A percentile compares a stretch with the other conserved stretches of the same genome.
phyloP scores from a whole-genome alignment of 495 filamentous ascomycete species.

The Tricharina praecox region DNA sequence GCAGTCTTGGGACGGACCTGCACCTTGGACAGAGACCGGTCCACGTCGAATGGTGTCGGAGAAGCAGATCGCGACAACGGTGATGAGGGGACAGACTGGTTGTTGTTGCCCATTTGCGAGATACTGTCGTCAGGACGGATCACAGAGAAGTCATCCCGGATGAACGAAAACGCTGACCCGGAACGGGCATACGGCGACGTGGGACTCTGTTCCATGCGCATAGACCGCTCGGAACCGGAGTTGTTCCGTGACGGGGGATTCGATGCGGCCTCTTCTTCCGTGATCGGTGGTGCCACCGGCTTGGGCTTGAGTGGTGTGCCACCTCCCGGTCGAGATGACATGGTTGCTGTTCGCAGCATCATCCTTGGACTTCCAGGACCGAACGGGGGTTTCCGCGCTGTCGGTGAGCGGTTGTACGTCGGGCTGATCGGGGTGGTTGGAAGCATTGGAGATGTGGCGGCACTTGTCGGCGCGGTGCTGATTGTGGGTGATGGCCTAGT shows the following conservation, averaged over 20 bases:
- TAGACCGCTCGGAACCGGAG: not conserved
- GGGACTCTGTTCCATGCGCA: not conserved
- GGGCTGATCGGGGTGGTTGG: not conserved
- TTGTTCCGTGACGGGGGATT: not conserved
- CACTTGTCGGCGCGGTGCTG: constrained; percentile 7
- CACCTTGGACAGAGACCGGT: constrained; percentile 1
- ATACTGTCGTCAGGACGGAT: constrained; percentile 2
- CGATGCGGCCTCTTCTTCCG: not conserved
- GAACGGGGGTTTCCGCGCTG: constrained; percentile 3
- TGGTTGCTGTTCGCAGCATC: constrained; percentile 6
- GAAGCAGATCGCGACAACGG: not conserved
- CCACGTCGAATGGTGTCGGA: constrained; percentile 6
- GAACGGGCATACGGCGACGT: not conserved
- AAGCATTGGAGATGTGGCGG: not conserved
- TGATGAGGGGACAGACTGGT: not conserved
- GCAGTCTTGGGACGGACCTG: not conserved
- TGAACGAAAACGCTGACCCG: constrained; percentile 1
- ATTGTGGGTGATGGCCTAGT: constrained; percentile 1
- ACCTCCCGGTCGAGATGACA: constrained; percentile 4
- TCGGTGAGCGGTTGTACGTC: not conserved
- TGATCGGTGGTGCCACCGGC: not conserved
- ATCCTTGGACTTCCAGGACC: not conserved
- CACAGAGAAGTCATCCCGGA: not conserved
- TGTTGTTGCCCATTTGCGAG: too few relatives aligned
- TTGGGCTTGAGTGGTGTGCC: constrained; percentile 2